Evolutionary conservation across 345 rosid species (phyloP).

Genomic region (Eucalyptus caleyi): DNA sequence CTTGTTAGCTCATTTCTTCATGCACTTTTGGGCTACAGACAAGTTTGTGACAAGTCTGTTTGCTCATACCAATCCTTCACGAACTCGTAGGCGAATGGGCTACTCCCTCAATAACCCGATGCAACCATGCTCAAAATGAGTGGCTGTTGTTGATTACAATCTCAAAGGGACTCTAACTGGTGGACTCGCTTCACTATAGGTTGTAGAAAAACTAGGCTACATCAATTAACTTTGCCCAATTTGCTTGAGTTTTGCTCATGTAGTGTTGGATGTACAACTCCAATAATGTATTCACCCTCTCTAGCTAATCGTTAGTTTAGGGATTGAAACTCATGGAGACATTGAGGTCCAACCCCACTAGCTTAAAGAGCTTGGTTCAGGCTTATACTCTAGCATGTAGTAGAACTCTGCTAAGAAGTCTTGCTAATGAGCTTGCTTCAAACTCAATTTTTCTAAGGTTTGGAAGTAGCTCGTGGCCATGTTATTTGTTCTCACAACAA

Average conservation of each 20-base stretch:
- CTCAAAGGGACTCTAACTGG: neutral
- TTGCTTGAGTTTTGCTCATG: neutral
- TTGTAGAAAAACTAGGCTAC: neutral
- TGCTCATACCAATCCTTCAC: neutral
- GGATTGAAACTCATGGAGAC: neutral
- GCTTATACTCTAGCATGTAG: neutral
- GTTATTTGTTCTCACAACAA: neutral
- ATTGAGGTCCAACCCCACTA: neutral
- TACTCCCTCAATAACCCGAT: neutral
- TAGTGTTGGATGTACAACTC: neutral
- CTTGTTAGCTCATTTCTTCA: neutral
- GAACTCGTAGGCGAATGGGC: neutral
- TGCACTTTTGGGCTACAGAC: neutral
- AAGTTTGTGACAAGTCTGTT: neutral
- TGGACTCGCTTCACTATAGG: fast-evolving
- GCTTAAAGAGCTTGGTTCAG: neutral
- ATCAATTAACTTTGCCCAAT: neutral
- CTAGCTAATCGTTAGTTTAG: fast-evolving
- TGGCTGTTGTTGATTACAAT: neutral
- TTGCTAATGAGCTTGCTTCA: neutral
- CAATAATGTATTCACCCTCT: neutral
- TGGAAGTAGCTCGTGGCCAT: neutral
- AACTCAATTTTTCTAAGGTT: neutral
- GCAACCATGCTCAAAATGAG: neutral
- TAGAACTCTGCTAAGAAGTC: fast-evolving